phyloP scores from a whole-genome alignment of 768 basidiomycete species.

The Saitozyma sp. region DNA sequence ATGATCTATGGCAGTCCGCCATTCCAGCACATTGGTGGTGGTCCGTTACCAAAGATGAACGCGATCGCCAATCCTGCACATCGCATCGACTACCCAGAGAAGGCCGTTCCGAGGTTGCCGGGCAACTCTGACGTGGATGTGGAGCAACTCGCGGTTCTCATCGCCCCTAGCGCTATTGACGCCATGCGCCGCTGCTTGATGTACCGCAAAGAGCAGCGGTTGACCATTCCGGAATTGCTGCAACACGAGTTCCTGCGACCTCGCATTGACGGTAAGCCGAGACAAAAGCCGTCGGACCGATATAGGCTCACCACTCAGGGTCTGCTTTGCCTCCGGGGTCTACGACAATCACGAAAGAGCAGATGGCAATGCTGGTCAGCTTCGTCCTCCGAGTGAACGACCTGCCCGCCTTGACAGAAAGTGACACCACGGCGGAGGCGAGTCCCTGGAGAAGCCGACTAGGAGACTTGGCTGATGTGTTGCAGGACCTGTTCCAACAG shows the following conservation, averaged over 20 bases:
- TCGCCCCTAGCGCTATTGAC: conserved; percentile 72
- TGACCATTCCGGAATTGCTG: conserved; percentile 83
- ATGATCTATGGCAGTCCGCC: conserved; percentile 96
- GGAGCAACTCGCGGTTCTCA: conserved; percentile 61
- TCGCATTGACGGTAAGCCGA: neutral
- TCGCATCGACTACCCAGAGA: conserved; percentile 76
- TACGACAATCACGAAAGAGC: conserved; percentile 36
- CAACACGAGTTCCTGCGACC: conserved; percentile 71
- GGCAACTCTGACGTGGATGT: neutral
- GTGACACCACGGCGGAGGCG: conserved; percentile 31
- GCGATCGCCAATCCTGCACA: conserved; percentile 80
- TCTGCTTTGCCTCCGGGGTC: conserved; percentile 26
- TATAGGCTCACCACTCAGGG: conserved; percentile 1
- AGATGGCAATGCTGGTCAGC: conserved; percentile 43
- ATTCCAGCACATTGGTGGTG: conserved; percentile 75
- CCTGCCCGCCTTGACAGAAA: conserved; percentile 15
- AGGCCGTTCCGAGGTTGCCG: conserved; percentile 33
- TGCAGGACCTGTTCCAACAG: conserved; percentile 43
- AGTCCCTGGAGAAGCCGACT: conserved; percentile 3
- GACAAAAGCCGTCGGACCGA: neutral
- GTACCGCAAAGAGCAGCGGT: conserved; percentile 76
- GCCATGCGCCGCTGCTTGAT: conserved; percentile 79
- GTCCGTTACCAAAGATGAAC: conserved; percentile 76
- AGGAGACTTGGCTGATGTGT: neutral
- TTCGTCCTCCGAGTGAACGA: conserved; percentile 31